Evolutionary conservation across 371 early-diverging fungal genomes (phyloP).

Genomic region (Saksenaea oblongispora): DNA sequence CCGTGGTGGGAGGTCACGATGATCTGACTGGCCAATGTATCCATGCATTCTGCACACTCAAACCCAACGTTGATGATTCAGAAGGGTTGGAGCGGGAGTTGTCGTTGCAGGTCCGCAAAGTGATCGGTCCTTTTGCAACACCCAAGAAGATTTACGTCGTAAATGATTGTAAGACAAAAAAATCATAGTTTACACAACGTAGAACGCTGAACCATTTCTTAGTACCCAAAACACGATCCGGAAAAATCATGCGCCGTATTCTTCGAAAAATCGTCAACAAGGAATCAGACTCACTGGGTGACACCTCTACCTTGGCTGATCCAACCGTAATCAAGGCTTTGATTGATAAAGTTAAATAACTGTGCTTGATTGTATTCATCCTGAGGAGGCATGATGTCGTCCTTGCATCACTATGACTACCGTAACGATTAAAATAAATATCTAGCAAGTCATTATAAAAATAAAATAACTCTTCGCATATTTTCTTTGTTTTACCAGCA

Average conservation of each 20-base stretch:
- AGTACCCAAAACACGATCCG: conserved; percentile 97
- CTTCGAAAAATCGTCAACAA: conserved; percentile 90
- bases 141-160: conserved; percentile 87
- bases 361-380: not conserved
- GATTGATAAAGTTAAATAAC: conserved; percentile 11
- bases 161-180: conserved; percentile 49
- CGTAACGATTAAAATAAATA: no score
- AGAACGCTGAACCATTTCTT: not conserved
- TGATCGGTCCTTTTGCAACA: conserved; percentile 95
- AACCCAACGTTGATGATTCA: conserved; percentile 55
- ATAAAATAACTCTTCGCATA: no score
- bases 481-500: no score
- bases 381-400: not conserved
- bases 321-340: conserved; percentile 43
- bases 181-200: no score
- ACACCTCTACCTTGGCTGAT: conserved; percentile 89
- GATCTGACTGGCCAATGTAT: conserved; percentile 92
- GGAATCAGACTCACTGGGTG: conserved; percentile 86
- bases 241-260: conserved; percentile 96
- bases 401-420: no score
- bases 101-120: conserved; percentile 76
- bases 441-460: no score
- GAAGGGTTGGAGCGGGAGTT: conserved; percentile 66
- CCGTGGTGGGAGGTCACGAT: conserved; percentile 92
- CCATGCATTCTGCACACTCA: conserved; percentile 72